Percentiles rank a stretch among this genome's conserved stretches.
Evolutionary conservation across 108 stramenopile species (phyloP).

Genomic region (Skeletonema costatum): DNA sequence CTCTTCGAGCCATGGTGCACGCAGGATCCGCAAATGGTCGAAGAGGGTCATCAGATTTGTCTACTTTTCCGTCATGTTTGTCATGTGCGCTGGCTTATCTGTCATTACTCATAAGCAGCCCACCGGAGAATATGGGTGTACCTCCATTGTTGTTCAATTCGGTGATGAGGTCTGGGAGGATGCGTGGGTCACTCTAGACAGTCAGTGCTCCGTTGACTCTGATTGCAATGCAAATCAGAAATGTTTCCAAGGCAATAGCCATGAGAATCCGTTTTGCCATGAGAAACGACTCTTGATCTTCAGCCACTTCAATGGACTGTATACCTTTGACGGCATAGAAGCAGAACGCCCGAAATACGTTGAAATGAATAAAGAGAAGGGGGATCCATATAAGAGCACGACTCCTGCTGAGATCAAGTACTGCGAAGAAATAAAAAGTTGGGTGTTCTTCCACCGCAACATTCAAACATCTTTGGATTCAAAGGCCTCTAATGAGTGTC

Average conservation of each 20-base stretch:
- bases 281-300: slow-evolving; percentile 33
- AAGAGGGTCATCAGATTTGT: not conserved
- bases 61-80: not conserved
- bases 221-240: slow-evolving; percentile 1
- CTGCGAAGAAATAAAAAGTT: slow-evolving; percentile 23
- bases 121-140: not conserved
- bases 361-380: slow-evolving; percentile 33
- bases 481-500: slow-evolving; percentile 1
- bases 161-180: slow-evolving; percentile 47
- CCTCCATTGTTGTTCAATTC: slow-evolving; percentile 11
- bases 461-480: slow-evolving; percentile 14
- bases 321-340: not conserved
- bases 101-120: not conserved
- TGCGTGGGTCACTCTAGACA: not conserved
- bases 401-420: slow-evolving; percentile 38
- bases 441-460: slow-evolving; percentile 19
- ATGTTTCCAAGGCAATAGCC: not conserved
- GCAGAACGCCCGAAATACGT: slow-evolving; percentile 17
- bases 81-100: not conserved
- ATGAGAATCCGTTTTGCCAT: slow-evolving; percentile 8
- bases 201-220: not conserved
- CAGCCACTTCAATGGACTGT: slow-evolving; percentile 42
- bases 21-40: not conserved
- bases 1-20: not conserved
- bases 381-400: not conserved